Evolutionary conservation across 371 early-diverging fungal species (phyloP), one percentile per base, ranked within the genome.

Genomic region (Mortierella sp.): DNA sequence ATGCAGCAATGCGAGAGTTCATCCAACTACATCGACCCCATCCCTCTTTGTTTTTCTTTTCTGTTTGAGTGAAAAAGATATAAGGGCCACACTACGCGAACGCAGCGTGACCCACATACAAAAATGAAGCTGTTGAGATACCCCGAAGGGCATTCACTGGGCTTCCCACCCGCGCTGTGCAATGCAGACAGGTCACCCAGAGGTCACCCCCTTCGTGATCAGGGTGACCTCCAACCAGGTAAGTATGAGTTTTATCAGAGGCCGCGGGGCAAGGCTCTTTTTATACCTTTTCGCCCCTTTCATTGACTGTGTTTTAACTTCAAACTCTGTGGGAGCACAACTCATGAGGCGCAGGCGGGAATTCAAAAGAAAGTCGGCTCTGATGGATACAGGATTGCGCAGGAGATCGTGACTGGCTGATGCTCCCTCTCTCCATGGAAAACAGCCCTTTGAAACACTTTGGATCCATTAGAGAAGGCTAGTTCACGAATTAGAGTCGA

Each of bases 101-200:
- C 63, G 67, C 53, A 54, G 45, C 40, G 34, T 49, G 46, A 51
- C 67, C 73, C 73, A 55, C 51, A 73, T 73, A 55, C 67, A 73
- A 73, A 73, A 73, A 73, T 73, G 50, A 73, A 73, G 73, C 73
- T 73, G 67, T 63, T 66, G 73, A 73, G 73, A 73, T 73, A 67
- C 62, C 73, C 73, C 73, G 73, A 73, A 63, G 67, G 67, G 62
- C 73, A 73, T 73, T 73, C 73, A 66, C 73, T 67, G 67, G 60
- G 37, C 12, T 13, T 48, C 41, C 46, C 73, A 56, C 45, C 73
- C 73, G 63, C 73, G 73, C 63, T 73, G 73, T 73, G 73, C 73
- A 73, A 73, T 73, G 73, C 73, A 73, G 67, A 43, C 67, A 54
- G 37, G 31, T 63, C 51, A 14, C 55, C 63, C 73, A 73, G 73